Evolutionary conservation across 345 rosid genomes (phyloP).

Genomic region (Mallotus nudiflorus): DNA sequence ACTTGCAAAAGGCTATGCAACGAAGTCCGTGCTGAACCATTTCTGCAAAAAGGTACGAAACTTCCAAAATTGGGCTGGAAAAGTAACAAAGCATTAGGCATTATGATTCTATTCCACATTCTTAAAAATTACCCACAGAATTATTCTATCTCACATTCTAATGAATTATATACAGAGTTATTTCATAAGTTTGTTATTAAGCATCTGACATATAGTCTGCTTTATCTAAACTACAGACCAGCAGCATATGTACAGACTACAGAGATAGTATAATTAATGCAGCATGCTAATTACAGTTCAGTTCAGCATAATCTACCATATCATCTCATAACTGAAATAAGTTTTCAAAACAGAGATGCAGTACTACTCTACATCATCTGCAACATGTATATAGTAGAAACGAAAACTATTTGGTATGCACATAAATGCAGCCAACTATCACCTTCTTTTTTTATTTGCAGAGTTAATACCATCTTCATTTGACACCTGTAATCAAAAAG

Average conservation of each 20-base stretch:
- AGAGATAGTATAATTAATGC: background rate
- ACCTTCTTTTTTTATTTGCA: slow-evolving; percentile 48
- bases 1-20: slow-evolving; percentile 87
- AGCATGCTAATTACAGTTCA: background rate
- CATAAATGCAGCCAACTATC: background rate
- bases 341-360: background rate
- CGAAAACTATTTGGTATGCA: background rate
- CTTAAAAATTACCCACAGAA: slow-evolving; percentile 4
- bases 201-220: background rate
- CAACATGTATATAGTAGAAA: background rate
- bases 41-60: slow-evolving; percentile 81
- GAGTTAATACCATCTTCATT: slow-evolving; percentile 34
- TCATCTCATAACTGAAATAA: background rate
- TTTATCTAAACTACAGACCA: slow-evolving; percentile 1
- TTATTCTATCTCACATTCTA: background rate
- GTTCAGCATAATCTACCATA: background rate
- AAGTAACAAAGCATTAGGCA: slow-evolving; percentile 18
- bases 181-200: slow-evolving; percentile 5
- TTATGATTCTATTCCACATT: background rate
- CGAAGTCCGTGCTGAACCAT: slow-evolving; percentile 97
- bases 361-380: background rate
- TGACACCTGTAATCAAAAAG: slow-evolving; percentile 45
- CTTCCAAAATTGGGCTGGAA: slow-evolving; percentile 76
- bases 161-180: background rate
- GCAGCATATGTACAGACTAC: background rate